Evolutionary conservation across 1,139 yeast species (phyloP).

Genomic region (Candida sp.): DNA sequence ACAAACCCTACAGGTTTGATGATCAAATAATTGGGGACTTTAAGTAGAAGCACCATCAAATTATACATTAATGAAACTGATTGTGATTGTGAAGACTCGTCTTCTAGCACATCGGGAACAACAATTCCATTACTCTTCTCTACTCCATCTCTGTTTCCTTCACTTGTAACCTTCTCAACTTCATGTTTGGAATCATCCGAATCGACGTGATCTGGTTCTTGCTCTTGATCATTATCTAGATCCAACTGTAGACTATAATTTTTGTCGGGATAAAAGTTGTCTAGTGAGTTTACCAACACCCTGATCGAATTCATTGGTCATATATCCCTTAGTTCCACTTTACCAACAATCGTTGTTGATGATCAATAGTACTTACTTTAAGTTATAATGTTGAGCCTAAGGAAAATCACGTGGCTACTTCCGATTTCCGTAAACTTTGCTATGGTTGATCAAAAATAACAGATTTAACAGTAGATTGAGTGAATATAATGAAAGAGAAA

Average conservation of each 20-base stretch:
- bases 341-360: not conserved
- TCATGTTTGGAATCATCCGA: not conserved
- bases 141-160: not conserved
- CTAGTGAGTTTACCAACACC: constrained; percentile 34
- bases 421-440: not conserved
- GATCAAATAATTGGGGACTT: constrained; percentile 15
- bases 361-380: not conserved
- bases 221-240: constrained; percentile 3
- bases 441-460: too few species aligned
- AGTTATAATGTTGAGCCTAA: not conserved
- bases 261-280: constrained; percentile 25
- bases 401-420: not conserved
- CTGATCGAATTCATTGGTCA: constrained; percentile 35
- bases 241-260: constrained; percentile 2
- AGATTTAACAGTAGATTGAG: too few species aligned
- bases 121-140: constrained; percentile 5
- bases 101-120: constrained; percentile 6
- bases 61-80: constrained; percentile 5
- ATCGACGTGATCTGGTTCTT: constrained; percentile 2
- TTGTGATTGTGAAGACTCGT: not conserved
- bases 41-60: constrained; percentile 11
- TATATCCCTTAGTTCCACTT: not conserved
- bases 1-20: constrained; percentile 17
- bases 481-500: too few species aligned
- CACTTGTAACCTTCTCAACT: not conserved